A percentile compares a stretch with the other conserved stretches of the same genome.
Evolutionary conservation across 306 rosid genomes (phyloP).

Genomic region (Cyamopsis tetragonoloba): DNA sequence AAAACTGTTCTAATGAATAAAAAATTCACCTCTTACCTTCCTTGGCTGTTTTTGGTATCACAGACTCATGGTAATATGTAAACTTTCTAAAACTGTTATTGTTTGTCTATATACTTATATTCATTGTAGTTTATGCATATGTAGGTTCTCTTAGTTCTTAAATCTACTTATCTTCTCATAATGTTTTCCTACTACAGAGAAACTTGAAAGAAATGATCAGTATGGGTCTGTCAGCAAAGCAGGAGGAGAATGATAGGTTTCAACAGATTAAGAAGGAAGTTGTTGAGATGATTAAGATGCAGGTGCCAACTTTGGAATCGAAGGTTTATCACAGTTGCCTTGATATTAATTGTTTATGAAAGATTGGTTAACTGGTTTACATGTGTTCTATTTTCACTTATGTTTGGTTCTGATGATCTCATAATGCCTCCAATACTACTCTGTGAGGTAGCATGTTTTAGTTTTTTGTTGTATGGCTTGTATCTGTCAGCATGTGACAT

Average conservation of each 20-base stretch:
- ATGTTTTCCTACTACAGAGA: conserved; percentile 60
- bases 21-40: neutral
- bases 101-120: conserved; percentile 17
- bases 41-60: neutral
- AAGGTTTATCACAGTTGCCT: conserved; percentile 50
- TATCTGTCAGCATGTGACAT: conserved; percentile 1
- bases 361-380: conserved; percentile 11
- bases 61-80: neutral
- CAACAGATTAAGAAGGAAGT: conserved; percentile 87
- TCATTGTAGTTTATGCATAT: conserved; percentile 22
- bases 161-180: conserved; percentile 32
- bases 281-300: conserved; percentile 72
- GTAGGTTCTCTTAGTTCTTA: conserved; percentile 18
- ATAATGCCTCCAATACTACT: neutral
- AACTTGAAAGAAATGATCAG: conserved; percentile 88
- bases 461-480: conserved; percentile 7
- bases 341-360: neutral
- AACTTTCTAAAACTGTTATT: conserved; percentile 2
- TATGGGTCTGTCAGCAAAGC: conserved; percentile 82
- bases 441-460: neutral
- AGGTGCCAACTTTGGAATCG: conserved; percentile 50
- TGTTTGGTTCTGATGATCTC: conserved; percentile 10
- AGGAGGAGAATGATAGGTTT: conserved; percentile 86
- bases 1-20: neutral
- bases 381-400: neutral